Percentiles rank a stretch among this genome's conserved stretches.
phyloP scores from a whole-genome alignment of 1,139 yeast species.

The Hyphopichia pseudoburtonii region DNA sequence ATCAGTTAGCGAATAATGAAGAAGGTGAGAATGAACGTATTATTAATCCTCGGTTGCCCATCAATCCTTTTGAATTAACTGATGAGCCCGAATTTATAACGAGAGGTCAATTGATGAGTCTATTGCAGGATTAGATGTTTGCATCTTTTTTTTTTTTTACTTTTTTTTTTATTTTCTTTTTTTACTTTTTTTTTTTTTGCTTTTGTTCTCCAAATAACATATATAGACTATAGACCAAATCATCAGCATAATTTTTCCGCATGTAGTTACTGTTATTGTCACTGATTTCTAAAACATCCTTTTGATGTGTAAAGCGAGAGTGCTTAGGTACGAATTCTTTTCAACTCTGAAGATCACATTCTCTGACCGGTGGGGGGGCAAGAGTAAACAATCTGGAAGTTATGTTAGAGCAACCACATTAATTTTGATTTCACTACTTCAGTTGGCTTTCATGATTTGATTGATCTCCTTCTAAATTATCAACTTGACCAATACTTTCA shows the following conservation, averaged over 20 bases:
- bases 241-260: too few species aligned
- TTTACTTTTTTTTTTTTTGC: background rate
- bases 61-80: slow-evolving; percentile 64
- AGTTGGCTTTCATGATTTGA: background rate
- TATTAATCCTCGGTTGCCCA: slow-evolving; percentile 66
- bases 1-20: slow-evolving; percentile 36
- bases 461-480: slow-evolving; percentile 1
- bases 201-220: background rate
- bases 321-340: too few species aligned
- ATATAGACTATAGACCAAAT: too few species aligned
- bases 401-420: too few species aligned
- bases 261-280: too few species aligned
- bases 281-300: too few species aligned
- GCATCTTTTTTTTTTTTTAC: background rate
- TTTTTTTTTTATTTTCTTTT: background rate
- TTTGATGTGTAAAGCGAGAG: too few species aligned
- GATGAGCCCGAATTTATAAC: slow-evolving; percentile 37
- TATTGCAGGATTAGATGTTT: slow-evolving; percentile 2
- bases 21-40: slow-evolving; percentile 31
- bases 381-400: too few species aligned
- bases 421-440: too few species aligned
- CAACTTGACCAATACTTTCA: slow-evolving; percentile 17
- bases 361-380: too few species aligned
- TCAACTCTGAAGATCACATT: too few species aligned
- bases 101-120: slow-evolving; percentile 26